phyloP scores from a whole-genome alignment of 441 rosid species.

The Pelargonium cotyledonis region DNA sequence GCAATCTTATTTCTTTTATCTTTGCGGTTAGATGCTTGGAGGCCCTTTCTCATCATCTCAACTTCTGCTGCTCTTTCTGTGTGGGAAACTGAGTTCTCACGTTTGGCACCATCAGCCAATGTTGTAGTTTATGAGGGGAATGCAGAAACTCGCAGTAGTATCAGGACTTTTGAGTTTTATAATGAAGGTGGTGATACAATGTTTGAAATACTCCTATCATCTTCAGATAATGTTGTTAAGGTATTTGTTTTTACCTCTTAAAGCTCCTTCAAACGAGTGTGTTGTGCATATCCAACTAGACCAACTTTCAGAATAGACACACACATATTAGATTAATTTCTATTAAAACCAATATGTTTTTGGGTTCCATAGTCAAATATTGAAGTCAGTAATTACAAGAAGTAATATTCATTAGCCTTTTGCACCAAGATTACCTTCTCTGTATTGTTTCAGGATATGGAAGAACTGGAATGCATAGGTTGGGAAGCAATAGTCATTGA shows the following conservation, averaged over 20 bases:
- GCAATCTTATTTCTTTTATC: conserved; percentile 38
- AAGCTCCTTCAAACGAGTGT: background rate
- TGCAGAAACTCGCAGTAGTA: conserved; percentile 29
- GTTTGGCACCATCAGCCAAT: conserved; percentile 31
- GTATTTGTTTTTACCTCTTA: conserved; percentile 24
- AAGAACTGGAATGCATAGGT: conserved; percentile 24
- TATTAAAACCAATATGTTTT: background rate
- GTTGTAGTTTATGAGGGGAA: conserved; percentile 42
- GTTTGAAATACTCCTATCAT: conserved; percentile 45
- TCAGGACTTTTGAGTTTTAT: conserved; percentile 38
- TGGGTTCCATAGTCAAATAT: background rate
- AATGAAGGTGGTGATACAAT: conserved; percentile 35
- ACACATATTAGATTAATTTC: background rate
- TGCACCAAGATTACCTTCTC: background rate
- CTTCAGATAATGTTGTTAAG: conserved; percentile 44
- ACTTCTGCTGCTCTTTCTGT: conserved; percentile 32
- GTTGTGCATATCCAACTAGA: background rate
- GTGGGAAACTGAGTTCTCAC: conserved; percentile 49
- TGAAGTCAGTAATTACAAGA: background rate
- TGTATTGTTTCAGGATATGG: conserved; percentile 39
- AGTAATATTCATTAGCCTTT: background rate
- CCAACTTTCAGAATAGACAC: background rate
- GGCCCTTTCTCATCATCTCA: conserved; percentile 49
- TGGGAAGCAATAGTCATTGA: conserved; percentile 53
- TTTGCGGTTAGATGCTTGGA: conserved; percentile 21